Percentiles rank a stretch among this genome's conserved stretches.
Conservation (phyloP, 768 basidiomycete genomes). For the Strobilomyces dryophilus region DNA sequence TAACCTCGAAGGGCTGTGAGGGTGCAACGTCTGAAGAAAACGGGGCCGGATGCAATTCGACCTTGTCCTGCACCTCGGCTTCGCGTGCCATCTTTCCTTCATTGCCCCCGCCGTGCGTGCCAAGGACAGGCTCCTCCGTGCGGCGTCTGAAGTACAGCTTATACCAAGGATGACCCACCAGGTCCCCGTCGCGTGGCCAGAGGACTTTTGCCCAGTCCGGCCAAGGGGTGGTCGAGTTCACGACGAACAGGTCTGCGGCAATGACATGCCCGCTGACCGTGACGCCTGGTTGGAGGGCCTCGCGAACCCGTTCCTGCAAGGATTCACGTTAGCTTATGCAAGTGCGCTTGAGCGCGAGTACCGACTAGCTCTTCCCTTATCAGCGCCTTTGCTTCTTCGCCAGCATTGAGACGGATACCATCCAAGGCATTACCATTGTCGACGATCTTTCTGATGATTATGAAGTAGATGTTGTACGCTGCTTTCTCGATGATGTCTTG, state of each 20-base stretch:
- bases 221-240: not conserved
- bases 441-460: not conserved
- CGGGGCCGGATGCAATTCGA: too few relatives aligned
- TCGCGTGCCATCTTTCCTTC: not conserved
- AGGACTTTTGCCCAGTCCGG: not conserved
- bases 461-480: not conserved
- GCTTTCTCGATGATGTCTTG: not conserved
- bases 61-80: not conserved
- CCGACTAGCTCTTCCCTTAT: not conserved
- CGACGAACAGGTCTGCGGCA: not conserved
- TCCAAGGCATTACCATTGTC: not conserved
- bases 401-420: not conserved
- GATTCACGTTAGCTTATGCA: too few relatives aligned
- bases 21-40: not conserved
- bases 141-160: not conserved
- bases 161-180: not conserved
- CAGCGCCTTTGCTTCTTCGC: not conserved
- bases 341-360: not conserved
- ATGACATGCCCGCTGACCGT: not conserved
- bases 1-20: too few relatives aligned
- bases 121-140: not conserved
- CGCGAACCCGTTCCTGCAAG: not conserved
- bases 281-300: not conserved
- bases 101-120: not conserved
- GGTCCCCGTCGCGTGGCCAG: not conserved